Evolutionary conservation across 352 stramenopile species (phyloP), one percentile per base, ranked within the genome.

Genomic region (Thalassiosira exigua): DNA sequence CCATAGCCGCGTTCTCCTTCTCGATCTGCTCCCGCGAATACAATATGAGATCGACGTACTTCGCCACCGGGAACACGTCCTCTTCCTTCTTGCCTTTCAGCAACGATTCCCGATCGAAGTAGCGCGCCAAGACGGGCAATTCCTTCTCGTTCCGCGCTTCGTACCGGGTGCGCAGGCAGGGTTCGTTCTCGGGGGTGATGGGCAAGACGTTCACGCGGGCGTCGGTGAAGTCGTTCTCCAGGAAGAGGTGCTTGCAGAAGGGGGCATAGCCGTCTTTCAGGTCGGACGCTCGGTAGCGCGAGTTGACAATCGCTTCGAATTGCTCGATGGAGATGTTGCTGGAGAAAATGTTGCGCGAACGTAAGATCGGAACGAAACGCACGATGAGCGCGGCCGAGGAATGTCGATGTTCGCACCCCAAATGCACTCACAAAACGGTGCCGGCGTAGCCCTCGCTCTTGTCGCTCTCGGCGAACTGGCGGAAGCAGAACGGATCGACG

Each of bases 171-270:
- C 94, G 90, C 50, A 99, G 85, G 62, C 98, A 91, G 39, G 93
- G 87, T 81, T 95, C 89, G 82, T 98, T 98, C 41, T 96, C 94
- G 54, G 93, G 79, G n/a, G 94, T 98, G 74, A 99, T 98, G 0
- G 91, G 81, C 64, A 98, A 36, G 1, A 93, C 85, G 50, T 92
- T 93, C 21, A 92, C 75, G 7, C 61, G n/a, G 11, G 81, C 88
- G 67, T 90, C 64, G 11, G 79, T 85, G 79, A 95, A 92, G 66
- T 90, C 79, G 88, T 99, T 99, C 19, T 95, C 88, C 30, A 99
- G 82, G 80, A 99, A 99, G 30, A 99, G 61, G 87, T 99, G 97
- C 91, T 99, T 99, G 90, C 97, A 99, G 89, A 99, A 99, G 30
- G 97, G 95, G 59, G 97, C 97, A 81, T 99, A 99, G 22, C 95